Percentiles rank a stretch among this genome's conserved stretches.
phyloP scores from a whole-genome alignment of 2,329 filamentous ascomycete species.

The Tolypocladium nubicola region DNA sequence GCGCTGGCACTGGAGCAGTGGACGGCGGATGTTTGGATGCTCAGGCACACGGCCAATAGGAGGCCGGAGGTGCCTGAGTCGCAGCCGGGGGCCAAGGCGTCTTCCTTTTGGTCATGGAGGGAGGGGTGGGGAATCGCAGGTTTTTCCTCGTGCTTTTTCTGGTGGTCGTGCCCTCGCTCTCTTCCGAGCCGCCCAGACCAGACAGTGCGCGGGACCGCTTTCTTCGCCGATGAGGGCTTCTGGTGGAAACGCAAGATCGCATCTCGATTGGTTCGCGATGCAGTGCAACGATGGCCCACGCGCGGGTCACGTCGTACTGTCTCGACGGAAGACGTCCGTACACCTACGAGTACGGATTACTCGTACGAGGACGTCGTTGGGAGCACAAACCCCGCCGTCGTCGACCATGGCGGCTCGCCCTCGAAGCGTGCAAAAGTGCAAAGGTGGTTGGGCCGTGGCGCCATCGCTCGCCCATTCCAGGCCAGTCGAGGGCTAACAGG shows the following conservation, averaged over 20 bases:
- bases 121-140: background rate
- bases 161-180: background rate
- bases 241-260: background rate
- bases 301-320: background rate
- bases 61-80: constrained; percentile 12
- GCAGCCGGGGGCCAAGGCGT: background rate
- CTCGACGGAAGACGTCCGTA: background rate
- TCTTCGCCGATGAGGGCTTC: background rate
- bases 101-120: background rate
- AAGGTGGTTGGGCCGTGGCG: background rate
- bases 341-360: too few species aligned
- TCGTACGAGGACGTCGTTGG: background rate
- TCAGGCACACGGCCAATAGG: constrained; percentile 21
- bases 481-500: background rate
- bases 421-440: background rate
- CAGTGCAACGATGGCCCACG: background rate
- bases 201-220: background rate
- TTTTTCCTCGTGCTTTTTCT: background rate
- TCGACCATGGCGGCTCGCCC: background rate
- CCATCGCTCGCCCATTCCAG: background rate
- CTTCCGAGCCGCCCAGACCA: background rate
- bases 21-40: background rate
- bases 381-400: background rate
- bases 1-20: background rate
- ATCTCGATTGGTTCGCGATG: background rate